A percentile compares a stretch with the other conserved stretches of the same genome.
These are phyloP conservation scores for Porodaedalea pini DNA, from an alignment of 1,284 basidiomycete species.

Conservation along the genomic window DNA sequence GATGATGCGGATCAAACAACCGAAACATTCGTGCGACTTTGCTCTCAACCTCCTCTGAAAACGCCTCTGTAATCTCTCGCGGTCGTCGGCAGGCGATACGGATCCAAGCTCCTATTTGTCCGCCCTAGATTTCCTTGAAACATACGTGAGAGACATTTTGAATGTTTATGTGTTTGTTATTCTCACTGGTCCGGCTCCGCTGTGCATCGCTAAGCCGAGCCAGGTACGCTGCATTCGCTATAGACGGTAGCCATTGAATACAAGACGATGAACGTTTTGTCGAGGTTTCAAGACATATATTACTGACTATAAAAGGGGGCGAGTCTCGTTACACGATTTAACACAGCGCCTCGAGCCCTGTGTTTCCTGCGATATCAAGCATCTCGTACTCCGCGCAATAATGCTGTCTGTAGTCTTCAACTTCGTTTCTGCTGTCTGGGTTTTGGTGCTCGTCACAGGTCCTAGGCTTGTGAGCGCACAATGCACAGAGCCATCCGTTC, in stretches of 20 bases:
- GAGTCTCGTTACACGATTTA: too few relatives aligned
- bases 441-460: background rate
- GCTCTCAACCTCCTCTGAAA: too few relatives aligned
- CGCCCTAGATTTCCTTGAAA: background rate
- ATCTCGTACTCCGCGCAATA: background rate
- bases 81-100: background rate
- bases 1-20: too few relatives aligned
- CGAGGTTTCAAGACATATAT: background rate
- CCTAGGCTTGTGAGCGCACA: background rate
- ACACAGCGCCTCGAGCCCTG: too few relatives aligned
- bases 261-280: background rate
- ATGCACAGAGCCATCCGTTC: conserved; percentile 25
- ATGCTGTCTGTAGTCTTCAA: background rate
- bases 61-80: background rate
- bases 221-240: background rate
- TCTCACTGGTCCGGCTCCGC: background rate
- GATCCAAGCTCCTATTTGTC: background rate
- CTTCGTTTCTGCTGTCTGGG: background rate
- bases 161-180: background rate
- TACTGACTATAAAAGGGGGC: background rate
- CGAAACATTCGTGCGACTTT: too few relatives aligned
- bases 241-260: background rate
- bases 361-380: background rate
- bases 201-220: background rate
- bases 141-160: background rate